Evolutionary conservation across 768 basidiomycete genomes (phyloP), one percentile per base, ranked within the genome.

Genomic region (Austroboletus festivus): DNA sequence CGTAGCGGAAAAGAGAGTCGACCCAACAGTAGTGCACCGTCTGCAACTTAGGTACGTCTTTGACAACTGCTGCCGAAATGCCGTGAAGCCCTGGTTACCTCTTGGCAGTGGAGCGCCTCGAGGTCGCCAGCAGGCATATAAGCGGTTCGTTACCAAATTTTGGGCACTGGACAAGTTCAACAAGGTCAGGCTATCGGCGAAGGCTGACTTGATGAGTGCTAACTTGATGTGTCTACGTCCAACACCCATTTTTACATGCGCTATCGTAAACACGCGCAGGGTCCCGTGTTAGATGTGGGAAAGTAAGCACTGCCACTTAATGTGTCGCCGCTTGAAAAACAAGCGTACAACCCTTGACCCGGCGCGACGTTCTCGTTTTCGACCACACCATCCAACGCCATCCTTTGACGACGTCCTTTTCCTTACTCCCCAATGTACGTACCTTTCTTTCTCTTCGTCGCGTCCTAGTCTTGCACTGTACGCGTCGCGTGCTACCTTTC

Each of bases 301-400:
- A 63, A 47, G 40, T 40, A 18, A 16, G 0, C 50, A 60, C 54
- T 20, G 67, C 65, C 65, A 67, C 65, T 1, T 0, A n/a, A 45
- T 58, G 15, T 22, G 57, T 65, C 65, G 63, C 65, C 65, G 65
- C 65, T 63, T 65, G 50, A 67, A 67, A 67, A 68, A 61, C 54
- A 67, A 59, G 65, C 65, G 67, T 38, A 58, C 67, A 65, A n/a
- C 65, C 68, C 65, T 67, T 69, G 63, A 69, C 65, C 67, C 65
- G 67, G 58, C 60, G 54, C 43, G 18, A 52, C 26, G 52, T 55
- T 61, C 59, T 69, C 38, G 50, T 69, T 67, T 67, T 67, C 44
- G 65, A 69, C 65, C 61, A 63, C 59, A 50, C 61, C 64, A 66
- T 57, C 62, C 53, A 67, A 54, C 64, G 59, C 53, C 61, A 60